Base-by-base conservation (phyloP, 805 yeast genomes). In the Sugiyamaella marilandica region DNA sequence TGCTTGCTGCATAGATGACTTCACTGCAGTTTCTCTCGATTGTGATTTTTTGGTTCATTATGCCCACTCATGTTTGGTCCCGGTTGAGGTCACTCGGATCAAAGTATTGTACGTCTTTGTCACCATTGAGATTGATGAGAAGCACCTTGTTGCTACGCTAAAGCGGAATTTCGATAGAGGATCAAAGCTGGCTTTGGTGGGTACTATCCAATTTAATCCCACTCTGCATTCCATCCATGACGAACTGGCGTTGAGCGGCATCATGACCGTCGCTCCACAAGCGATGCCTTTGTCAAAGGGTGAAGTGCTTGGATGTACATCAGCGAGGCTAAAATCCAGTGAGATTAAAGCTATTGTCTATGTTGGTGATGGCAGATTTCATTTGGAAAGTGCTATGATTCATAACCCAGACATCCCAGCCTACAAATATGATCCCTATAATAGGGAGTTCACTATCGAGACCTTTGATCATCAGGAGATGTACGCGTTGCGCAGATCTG, bases 1-100 rank as follows among this genome's bases (percentile, higher is more conserved):
- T 41, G 99, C 99, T 0, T 94, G 99, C 67, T 94, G 99, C 70
- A 90, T 94, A 45, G 99, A 94, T 67, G 99, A 94, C 65, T 94
- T 77, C 65, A 91, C 99, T 0, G 99, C 99, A 1, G 75, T 91
- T 57, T 83, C 98, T 0, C 70, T 94, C 26, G 96, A 87, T 47
- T 94, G 99, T 70, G 99, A 94, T 65, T 85, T 91, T 63, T 83
- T 94, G 55, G 89, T 92, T 11, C 99, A 94, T 70, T 94, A 94
- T 69, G 99, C 99, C 1, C 99, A 94, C 67, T 89, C 96, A 7
- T 94, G 99, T 70, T 74, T 94, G 45, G 97, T 94, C 0, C 99
- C 99, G 2, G 87, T 94, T 29, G 98, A 91, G 66, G 78, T 92
- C 46, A 94, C 98, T 5, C 74, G 79, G 34, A 91, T 94, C 65